phyloP scores from a whole-genome alignment of 179 eudicot species.

The Corrigiola litoralis region DNA sequence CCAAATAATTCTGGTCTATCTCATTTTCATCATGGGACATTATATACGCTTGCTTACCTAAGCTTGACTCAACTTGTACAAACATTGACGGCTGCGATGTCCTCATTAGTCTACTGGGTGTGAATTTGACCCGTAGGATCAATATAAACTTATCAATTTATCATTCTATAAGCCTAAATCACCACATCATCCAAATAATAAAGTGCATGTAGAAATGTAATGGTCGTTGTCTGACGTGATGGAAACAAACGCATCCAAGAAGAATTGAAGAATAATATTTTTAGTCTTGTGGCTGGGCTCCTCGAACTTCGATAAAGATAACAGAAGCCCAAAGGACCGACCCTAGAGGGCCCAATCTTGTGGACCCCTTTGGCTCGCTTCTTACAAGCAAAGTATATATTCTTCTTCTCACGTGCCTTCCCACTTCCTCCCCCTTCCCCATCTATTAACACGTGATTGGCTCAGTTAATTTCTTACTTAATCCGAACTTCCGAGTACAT shows the following conservation, averaged over 20 bases:
- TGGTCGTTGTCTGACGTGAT: conserved; percentile 34
- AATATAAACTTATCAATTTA: neutral
- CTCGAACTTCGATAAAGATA: conserved; percentile 28
- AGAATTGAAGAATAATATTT: conserved; percentile 2
- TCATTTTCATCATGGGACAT: neutral
- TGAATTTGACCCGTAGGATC: conserved; percentile 20
- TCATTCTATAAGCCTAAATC: neutral
- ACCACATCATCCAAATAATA: neutral
- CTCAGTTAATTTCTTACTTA: too few relatives aligned
- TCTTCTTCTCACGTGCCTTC: conserved; percentile 28
- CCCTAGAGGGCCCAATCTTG: conserved; percentile 19
- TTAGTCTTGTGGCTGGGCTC: conserved; percentile 11
- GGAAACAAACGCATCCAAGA: conserved; percentile 31
- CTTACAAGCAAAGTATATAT: conserved; percentile 37
- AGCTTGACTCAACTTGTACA: conserved; percentile 4
- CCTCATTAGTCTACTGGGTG: conserved; percentile 3
- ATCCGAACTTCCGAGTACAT: too few relatives aligned
- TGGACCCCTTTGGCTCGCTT: conserved; percentile 20
- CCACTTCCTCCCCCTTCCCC: neutral
- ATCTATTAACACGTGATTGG: conserved; percentile 19
- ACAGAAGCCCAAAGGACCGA: conserved; percentile 18
- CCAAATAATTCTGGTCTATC: conserved; percentile 17
- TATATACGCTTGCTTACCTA: conserved; percentile 16
- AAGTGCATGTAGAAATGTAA: neutral
- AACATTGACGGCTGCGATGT: conserved; percentile 28